Percentiles rank a stretch among this genome's conserved stretches.
phyloP scores from a whole-genome alignment of 129 eudicot species.

The Mikania micrantha region DNA sequence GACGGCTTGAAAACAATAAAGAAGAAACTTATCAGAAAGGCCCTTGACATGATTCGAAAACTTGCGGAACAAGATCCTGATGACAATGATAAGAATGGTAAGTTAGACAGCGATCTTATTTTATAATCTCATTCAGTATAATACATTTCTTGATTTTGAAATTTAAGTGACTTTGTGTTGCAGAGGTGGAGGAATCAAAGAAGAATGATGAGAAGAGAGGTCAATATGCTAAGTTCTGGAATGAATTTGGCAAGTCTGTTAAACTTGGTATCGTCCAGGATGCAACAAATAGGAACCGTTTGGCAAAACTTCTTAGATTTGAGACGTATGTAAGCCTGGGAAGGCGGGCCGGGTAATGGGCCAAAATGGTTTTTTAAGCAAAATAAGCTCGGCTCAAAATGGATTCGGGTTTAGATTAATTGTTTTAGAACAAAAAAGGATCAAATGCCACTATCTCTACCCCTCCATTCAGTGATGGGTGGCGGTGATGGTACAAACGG shows the following conservation, averaged over 20 bases:
- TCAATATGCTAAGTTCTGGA: constrained; percentile 94
- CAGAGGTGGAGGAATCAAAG: constrained; percentile 82
- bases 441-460: too few species aligned
- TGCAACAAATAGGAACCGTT: constrained; percentile 85
- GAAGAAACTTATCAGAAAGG: constrained; percentile 94
- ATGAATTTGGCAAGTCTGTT: constrained; percentile 92
- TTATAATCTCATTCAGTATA: neutral
- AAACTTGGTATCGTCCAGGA: constrained; percentile 95
- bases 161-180: neutral
- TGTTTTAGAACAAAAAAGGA: too few species aligned
- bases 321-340: constrained; percentile 56
- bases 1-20: constrained; percentile 92
- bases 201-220: constrained; percentile 82
- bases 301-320: constrained; percentile 90
- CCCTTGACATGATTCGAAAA: constrained; percentile 95
- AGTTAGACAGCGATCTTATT: neutral
- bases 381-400: too few species aligned
- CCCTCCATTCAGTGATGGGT: too few species aligned
- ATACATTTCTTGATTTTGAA: neutral
- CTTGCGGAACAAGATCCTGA: constrained; percentile 99
- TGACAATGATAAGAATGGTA: constrained; percentile 70
- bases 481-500: too few species aligned
- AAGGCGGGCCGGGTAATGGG: too few species aligned
- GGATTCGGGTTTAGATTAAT: too few species aligned
- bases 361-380: too few species aligned